Conservation (phyloP, 2,329 filamentous ascomycete genomes). For the Colletotrichum kahawae region DNA sequence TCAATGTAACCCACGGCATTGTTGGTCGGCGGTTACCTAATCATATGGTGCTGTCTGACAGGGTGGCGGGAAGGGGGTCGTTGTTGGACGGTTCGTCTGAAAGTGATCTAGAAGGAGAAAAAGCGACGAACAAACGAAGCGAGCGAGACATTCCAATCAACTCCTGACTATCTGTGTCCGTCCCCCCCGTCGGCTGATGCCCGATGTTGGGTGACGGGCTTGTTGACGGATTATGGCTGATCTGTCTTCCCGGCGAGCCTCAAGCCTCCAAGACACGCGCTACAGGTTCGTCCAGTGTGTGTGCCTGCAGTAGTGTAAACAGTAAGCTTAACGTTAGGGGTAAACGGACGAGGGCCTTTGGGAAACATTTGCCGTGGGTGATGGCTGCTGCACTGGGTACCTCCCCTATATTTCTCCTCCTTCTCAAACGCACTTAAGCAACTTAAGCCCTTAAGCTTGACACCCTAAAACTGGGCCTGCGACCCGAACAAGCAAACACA, state of each 20-base stretch:
- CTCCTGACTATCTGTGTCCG: not conserved
- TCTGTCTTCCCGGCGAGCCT: not conserved
- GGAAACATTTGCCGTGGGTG: not conserved
- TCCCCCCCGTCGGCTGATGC: not conserved
- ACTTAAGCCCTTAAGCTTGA: constrained; percentile 3
- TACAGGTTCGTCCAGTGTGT: not conserved
- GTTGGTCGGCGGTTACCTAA: not conserved
- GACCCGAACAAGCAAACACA: not conserved
- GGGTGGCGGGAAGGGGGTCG: not conserved
- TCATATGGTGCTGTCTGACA: not conserved
- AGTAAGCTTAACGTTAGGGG: not conserved
- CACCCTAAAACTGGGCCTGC: constrained; percentile 1
- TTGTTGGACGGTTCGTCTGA: not conserved
- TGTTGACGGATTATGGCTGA: not conserved
- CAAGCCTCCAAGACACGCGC: not conserved
- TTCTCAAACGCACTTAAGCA: not conserved
- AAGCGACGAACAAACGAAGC: constrained; percentile 3
- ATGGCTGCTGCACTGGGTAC: not conserved
- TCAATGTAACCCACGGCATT: not conserved
- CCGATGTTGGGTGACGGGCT: not conserved
- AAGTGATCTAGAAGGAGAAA: not conserved
- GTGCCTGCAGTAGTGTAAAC: constrained; percentile 4
- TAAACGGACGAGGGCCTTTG: not conserved
- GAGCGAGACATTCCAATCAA: constrained; percentile 18
- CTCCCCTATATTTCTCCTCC: not conserved